phyloP scores from a whole-genome alignment of 2,329 filamentous ascomycete species.

The Cryphonectria nitschkei region DNA sequence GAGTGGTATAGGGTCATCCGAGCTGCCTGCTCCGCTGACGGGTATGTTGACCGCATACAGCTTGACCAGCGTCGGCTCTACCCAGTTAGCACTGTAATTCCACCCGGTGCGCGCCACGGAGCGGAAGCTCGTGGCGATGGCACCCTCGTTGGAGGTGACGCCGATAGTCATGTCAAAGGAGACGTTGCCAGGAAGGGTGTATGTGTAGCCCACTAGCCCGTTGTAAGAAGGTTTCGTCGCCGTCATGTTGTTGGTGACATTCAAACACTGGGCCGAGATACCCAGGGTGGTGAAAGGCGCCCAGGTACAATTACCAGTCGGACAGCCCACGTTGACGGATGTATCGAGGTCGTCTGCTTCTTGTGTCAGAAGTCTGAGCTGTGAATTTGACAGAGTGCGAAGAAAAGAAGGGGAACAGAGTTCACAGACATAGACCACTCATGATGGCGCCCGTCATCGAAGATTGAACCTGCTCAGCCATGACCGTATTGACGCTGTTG shows the following conservation, averaged over 20 bases:
- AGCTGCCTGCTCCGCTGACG: neutral
- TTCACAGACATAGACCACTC: slow-evolving; percentile 1
- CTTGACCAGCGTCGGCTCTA: neutral
- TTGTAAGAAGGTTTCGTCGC: neutral
- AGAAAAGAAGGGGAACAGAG: neutral
- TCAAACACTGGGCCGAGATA: neutral
- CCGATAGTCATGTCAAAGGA: neutral
- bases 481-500: neutral
- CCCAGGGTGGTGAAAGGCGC: slow-evolving; percentile 1
- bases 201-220: neutral
- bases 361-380: neutral
- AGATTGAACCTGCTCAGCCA: neutral
- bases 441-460: neutral
- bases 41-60: neutral
- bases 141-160: neutral
- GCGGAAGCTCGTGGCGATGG: neutral
- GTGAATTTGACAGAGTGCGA: neutral
- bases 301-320: slow-evolving; percentile 1
- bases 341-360: neutral
- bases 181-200: neutral
- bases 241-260: neutral
- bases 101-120: neutral
- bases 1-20: neutral
- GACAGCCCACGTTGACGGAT: neutral
- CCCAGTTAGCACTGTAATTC: neutral